A percentile compares a stretch with the other conserved stretches of the same genome.
phyloP scores from a whole-genome alignment of 2,329 filamentous ascomycete species.

The Botrytis cinerea region DNA sequence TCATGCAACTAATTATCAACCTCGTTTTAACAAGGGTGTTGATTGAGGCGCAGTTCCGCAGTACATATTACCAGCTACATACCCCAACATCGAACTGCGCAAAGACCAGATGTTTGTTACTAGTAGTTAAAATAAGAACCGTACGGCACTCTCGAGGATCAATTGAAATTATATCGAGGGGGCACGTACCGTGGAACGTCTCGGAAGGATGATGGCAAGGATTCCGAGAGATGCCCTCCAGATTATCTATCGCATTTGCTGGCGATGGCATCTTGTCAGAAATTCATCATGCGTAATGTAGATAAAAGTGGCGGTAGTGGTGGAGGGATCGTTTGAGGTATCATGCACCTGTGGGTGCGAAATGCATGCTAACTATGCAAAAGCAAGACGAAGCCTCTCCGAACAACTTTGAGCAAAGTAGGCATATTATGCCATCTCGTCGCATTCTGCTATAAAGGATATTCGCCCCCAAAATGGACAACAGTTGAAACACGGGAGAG shows the following conservation, averaged over 20 bases:
- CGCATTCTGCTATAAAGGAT: neutral
- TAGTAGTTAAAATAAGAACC: conserved; percentile 15
- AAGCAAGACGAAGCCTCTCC: neutral
- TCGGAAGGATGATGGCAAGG: conserved; percentile 2
- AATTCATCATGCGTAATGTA: neutral
- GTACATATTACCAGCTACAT: neutral
- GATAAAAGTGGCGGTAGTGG: neutral
- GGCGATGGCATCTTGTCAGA: neutral
- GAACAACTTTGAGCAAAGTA: neutral
- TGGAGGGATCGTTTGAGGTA: neutral
- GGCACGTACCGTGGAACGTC: neutral
- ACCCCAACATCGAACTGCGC: conserved; percentile 16
- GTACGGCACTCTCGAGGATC: neutral
- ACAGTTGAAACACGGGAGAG: conserved; percentile 15
- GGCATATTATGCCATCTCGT: neutral
- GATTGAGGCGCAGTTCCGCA: conserved; percentile 14
- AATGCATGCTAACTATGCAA: neutral
- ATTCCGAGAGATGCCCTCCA: neutral
- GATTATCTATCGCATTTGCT: neutral
- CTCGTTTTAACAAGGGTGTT: neutral
- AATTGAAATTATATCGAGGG: neutral
- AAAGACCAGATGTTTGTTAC: conserved; percentile 15
- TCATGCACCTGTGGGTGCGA: neutral
- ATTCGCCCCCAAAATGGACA: conserved; percentile 14
- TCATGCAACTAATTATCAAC: conserved; percentile 4